phyloP scores from a whole-genome alignment of 768 basidiomycete species.

The Amanita brunnescens region DNA sequence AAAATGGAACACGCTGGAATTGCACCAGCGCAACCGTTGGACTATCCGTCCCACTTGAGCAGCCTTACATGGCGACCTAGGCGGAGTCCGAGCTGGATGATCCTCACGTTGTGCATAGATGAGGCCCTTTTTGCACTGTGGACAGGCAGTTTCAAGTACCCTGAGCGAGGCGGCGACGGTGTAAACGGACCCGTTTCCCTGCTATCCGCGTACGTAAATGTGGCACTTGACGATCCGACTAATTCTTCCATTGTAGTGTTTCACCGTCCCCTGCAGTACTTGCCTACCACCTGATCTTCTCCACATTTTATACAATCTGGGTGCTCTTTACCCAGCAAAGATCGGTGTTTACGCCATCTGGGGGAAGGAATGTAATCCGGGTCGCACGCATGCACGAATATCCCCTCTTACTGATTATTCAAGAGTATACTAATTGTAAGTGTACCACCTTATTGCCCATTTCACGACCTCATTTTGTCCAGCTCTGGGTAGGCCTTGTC shows the following conservation, averaged over 20 bases:
- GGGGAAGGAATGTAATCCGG: constrained; percentile 30
- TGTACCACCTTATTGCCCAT: constrained; percentile 15
- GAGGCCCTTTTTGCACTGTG: constrained; percentile 56
- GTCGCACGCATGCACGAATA: constrained; percentile 52
- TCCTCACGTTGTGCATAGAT: constrained; percentile 26
- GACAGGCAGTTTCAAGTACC: constrained; percentile 94
- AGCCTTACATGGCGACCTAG: too few species aligned
- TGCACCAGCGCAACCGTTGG: too few species aligned
- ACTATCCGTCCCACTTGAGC: too few species aligned
- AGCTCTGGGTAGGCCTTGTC: constrained; percentile 90
- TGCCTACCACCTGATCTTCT: constrained; percentile 87
- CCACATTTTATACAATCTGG: constrained; percentile 93
- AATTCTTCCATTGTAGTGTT: constrained; percentile 37
- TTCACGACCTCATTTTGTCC: neutral
- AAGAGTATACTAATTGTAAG: constrained; percentile 65
- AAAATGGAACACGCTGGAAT: too few species aligned
- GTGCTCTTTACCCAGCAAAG: constrained; percentile 63
- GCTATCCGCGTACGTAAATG: constrained; percentile 64
- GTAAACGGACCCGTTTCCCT: constrained; percentile 84
- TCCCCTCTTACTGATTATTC: constrained; percentile 52
- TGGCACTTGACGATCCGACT: neutral
- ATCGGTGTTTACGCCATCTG: constrained; percentile 14
- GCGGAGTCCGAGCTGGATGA: too few species aligned
- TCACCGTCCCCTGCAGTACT: constrained; percentile 73
- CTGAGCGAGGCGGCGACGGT: constrained; percentile 87